Base-by-base conservation (phyloP, 2,329 filamentous ascomycete species). In the Purpureocillium takamizusanense region DNA sequence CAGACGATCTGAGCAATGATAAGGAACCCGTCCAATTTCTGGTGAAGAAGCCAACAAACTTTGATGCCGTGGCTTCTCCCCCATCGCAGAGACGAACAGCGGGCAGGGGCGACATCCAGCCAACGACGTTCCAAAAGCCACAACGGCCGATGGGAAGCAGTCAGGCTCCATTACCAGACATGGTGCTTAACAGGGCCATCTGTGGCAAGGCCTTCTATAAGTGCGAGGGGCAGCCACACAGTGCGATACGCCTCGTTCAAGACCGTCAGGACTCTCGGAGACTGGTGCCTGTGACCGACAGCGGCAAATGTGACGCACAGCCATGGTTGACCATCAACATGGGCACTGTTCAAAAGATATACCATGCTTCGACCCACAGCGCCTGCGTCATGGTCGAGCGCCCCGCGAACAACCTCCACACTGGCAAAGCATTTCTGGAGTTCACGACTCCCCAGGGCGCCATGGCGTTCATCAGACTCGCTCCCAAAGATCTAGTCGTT, bases 1-100 rank as follows among this genome's bases (percentile, higher is more conserved):
- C 56, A 21, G 59, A 62, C 36, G 57, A 62, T 42, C 46, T 62
- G 11, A 45, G 38, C 21, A 38, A 17, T 3, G 23, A 40, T 4
- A 32, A 29, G 13, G 33, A 31, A 17, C 38, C 36, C 29, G 33
- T 13, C 18, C 21, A 35, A 13, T 13, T n/a, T 9, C 23, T 13
- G 14, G 33, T 23, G 11, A 47, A 47, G 23, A 46, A 37, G 16
- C 3, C 10, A 14, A 46, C 38, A 32, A 48, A 46, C 29, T 49
- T 47, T 18, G 41, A 46, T 14, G 36, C 35, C 4, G 23, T 25
- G 21, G 6, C 21, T 25, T 49, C 8, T 15, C 17, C 28, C 9
- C 10, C 28, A 39, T 25, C 21, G 7, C 25, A 23, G 10, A 13
- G 41, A 34, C 25, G 17, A 8, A 11, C 28, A 9, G 17, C 31